Base-by-base conservation (phyloP, 306 rosid species). In the Chamaecrista fasciculata region DNA sequence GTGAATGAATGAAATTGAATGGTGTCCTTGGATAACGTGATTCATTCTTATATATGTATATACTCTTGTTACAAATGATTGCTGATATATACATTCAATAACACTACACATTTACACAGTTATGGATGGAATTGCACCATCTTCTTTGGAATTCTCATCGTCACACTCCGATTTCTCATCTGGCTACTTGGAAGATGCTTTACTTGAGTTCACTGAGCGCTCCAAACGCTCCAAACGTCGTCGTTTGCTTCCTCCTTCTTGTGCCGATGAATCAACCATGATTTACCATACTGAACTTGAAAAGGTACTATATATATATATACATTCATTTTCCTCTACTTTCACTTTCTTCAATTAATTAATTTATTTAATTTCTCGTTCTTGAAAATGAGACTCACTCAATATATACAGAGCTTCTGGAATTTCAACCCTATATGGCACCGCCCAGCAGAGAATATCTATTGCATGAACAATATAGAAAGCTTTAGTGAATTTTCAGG, bases 101-200 rank as follows among this genome's bases (percentile, higher is more conserved):
- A n/a, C n/a, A n/a, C n/a, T n/a, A n/a, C n/a, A n/a, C n/a, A n/a
- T n/a, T n/a, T n/a, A n/a, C n/a, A n/a, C n/a, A 84, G 87, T 49
- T 20, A 89, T 84, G 95, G 91, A 86, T 47, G 83, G 64, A n/a
- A 42, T 34, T 75, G 51, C 67, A 19, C 55, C 89, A n/a, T 69
- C 71, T 60, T 76, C n/a, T n/a, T n/a, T n/a, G n/a, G n/a, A n/a
- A n/a, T n/a, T 70, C 43, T 79, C 93, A 20, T 33, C 36, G 36
- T 33, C 36, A 0, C 6, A 81, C 9, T 72, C 84, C 42, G 86
- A 87, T 75, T 75, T 85, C 77, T 90, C 96, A 1, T 83, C 92
- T 21, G 99, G 99, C 6, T 94, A 94, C 70, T 78, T 94, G 56
- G 92, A 94, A 78, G 99, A 94, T 76, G 99, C 97, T 47, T 82